Percentiles rank a stretch among this genome's conserved stretches.
These are phyloP conservation scores for Brassica juncea DNA, from an alignment of 345 rosid genomes.

Conservation along the genomic window DNA sequence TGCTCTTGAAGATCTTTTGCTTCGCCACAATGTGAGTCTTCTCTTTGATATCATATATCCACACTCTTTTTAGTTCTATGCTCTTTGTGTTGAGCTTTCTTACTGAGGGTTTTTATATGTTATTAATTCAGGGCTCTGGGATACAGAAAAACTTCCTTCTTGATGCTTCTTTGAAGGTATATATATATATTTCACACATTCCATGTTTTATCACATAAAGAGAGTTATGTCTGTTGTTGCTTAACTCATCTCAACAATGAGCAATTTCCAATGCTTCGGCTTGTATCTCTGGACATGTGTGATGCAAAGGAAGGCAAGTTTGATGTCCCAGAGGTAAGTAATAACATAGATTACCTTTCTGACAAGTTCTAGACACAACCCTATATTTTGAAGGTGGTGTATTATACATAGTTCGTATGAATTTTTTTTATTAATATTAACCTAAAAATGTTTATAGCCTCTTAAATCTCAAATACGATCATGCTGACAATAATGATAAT, in stretches of 20 bases:
- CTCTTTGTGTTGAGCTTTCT: background rate
- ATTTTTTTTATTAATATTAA: too few species aligned
- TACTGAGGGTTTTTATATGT: background rate
- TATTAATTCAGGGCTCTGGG: slow-evolving; percentile 60
- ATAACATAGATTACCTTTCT: background rate
- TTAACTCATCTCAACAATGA: background rate
- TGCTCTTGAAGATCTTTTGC: slow-evolving; percentile 71
- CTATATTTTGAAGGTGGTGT: too few species aligned
- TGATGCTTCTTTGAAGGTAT: slow-evolving; percentile 66
- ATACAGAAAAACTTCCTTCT: slow-evolving; percentile 54
- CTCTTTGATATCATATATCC: background rate
- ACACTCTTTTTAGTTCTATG: background rate
- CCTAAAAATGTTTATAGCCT: too few species aligned
- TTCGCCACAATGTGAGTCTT: slow-evolving; percentile 76
- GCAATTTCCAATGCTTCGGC: slow-evolving; percentile 76
- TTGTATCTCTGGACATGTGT: slow-evolving; percentile 62
- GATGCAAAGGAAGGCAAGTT: slow-evolving; percentile 70
- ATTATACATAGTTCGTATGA: too few species aligned
- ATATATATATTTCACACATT: slow-evolving; percentile 4
- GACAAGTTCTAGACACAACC: too few species aligned
- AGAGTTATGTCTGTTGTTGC: slow-evolving; percentile 10
- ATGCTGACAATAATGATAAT: too few species aligned
- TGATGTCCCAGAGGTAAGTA: slow-evolving; percentile 57
- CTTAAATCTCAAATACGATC: too few species aligned
- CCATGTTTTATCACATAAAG: background rate